Conservation (phyloP, 495 filamentous ascomycete genomes). For the Hyaloscypha hepaticicola region DNA sequence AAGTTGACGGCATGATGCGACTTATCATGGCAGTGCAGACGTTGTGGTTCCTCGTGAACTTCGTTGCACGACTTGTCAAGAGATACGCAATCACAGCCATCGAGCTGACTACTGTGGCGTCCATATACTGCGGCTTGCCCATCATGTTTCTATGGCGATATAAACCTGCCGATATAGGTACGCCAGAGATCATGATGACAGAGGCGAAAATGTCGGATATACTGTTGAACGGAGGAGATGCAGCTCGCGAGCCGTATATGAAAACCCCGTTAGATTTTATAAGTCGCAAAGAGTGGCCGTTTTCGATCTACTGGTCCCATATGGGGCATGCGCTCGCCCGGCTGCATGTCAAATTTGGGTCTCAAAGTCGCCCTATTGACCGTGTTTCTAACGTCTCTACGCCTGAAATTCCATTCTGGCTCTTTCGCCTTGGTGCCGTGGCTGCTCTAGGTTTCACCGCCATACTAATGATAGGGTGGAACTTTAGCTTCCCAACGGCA, state of each 20-base stretch:
- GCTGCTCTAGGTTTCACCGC: too few species aligned
- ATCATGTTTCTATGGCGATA: slow-evolving; percentile 7
- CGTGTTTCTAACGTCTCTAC: too few species aligned
- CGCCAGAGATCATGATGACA: neutral
- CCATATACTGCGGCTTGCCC: neutral
- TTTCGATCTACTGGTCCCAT: too few species aligned
- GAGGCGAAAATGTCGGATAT: slow-evolving; percentile 13
- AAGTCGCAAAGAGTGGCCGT: slow-evolving; percentile 10
- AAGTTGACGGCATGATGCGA: slow-evolving; percentile 29
- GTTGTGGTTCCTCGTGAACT: slow-evolving; percentile 12
- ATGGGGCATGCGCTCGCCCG: too few species aligned
- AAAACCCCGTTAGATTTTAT: slow-evolving; percentile 27
- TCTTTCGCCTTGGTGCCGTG: too few species aligned
- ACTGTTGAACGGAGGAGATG: neutral
- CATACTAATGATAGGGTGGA: too few species aligned
- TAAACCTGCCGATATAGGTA: slow-evolving; percentile 6
- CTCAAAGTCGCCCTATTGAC: too few species aligned
- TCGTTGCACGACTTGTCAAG: slow-evolving; percentile 4
- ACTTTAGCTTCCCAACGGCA: too few species aligned
- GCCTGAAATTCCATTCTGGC: too few species aligned
- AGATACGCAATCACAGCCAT: slow-evolving; percentile 2
- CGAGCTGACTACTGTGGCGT: slow-evolving; percentile 13
- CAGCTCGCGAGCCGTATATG: neutral
- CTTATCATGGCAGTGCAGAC: slow-evolving; percentile 6
- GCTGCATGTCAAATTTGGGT: too few species aligned